Conservation (phyloP, 805 yeast species). For the Kodamaea leandrae region DNA sequence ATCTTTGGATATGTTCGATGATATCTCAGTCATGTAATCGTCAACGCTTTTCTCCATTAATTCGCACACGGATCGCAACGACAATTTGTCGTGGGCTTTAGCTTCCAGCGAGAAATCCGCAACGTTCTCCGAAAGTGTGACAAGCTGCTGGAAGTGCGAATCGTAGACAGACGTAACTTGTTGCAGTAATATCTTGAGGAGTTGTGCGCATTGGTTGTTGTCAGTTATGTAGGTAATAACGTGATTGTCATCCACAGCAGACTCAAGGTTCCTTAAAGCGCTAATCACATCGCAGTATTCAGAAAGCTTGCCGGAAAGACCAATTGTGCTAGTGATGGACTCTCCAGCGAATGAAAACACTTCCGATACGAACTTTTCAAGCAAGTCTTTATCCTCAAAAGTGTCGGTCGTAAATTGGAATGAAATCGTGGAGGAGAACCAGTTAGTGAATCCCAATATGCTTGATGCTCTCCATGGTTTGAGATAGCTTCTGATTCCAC, state of each 20-base stretch:
- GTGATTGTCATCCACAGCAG: slow-evolving; percentile 6
- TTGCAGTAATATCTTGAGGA: slow-evolving; percentile 1
- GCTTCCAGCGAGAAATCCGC: background rate
- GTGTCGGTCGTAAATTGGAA: background rate
- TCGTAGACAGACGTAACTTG: slow-evolving; percentile 10
- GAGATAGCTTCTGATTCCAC: slow-evolving; percentile 14
- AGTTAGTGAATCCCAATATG: slow-evolving; percentile 31
- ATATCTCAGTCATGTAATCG: slow-evolving; percentile 21
- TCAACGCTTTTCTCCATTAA: slow-evolving; percentile 29
- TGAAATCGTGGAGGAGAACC: slow-evolving; percentile 22
- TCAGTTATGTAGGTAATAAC: slow-evolving; percentile 12
- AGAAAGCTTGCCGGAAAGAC: slow-evolving; percentile 1
- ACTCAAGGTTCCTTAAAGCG: slow-evolving; percentile 4
- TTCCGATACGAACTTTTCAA: background rate
- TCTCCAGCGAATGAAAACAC: background rate
- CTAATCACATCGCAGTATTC: background rate
- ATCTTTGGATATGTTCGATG: background rate
- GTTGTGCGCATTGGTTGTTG: slow-evolving; percentile 9
- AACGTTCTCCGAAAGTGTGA: background rate
- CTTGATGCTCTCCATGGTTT: slow-evolving; percentile 27
- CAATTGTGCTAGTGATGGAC: background rate
- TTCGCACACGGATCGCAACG: slow-evolving; percentile 20
- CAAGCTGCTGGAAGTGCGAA: slow-evolving; percentile 9
- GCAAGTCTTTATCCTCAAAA: background rate
- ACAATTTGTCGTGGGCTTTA: background rate